Base-by-base conservation (phyloP, 805 yeast genomes). In the Myxozyma udenii region DNA sequence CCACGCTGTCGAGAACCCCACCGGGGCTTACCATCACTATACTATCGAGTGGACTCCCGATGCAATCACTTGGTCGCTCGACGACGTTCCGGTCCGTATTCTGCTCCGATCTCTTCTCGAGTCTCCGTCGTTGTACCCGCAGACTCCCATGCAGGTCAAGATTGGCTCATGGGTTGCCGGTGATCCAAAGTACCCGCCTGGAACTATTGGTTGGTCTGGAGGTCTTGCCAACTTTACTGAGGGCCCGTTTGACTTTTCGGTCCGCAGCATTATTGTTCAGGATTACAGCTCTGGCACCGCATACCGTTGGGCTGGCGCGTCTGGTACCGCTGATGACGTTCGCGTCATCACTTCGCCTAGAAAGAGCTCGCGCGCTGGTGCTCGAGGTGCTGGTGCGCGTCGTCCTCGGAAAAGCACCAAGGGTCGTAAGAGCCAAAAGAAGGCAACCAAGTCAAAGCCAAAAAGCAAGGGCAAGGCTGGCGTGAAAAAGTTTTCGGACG, bases 1-100 rank as follows among this genome's bases (percentile, higher is more conserved):
- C 70, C 90, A 85, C 62, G 62, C 68, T 9, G 83, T 83, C 51
- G 62, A 68, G 12, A 70, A 71, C 49, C 89, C 93, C 21, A 78
- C 79, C 53, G 66, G 73, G 2, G 70, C 74, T 19, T 85, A 67
- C 68, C 90, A 86, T 67, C 87, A 82, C 49, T 90, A 89, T 68
- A 82, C 93, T 4, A 69, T 90, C 49, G 95, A 87, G 61, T 89
- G 96, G 96, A 80, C 83, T 1, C 71, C 79, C 58, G 83, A 81
- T 38, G 65, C 71, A 6, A 70, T 85, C 35, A 72, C 77, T 5
- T 90, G 95, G 89, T 78, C 77, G 50, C 61, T 87, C 22, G 95
- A 90, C 63, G 95, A 91, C 26, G 64, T 58, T 3, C 72, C 74
- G 0, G 80, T 87, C 5, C 80, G 97, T 73, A 78, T 85, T 1